These are phyloP conservation scores for Macadamia tetraphylla DNA, from an alignment of 164 flowering plant species.

Conservation along the genomic window DNA sequence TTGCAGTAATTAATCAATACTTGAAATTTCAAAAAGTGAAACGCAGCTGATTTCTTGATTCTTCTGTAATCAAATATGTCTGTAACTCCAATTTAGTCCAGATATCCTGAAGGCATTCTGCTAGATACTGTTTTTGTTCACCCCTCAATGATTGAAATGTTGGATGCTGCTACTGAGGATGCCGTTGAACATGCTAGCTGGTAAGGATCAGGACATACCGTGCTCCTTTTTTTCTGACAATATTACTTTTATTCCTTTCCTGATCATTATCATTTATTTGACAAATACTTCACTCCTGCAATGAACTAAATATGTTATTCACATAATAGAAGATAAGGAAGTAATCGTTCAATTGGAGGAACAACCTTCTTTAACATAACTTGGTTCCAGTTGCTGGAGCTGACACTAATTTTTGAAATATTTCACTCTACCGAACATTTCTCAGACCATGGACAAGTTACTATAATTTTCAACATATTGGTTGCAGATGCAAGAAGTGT, in stretches of 20 bases:
- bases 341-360: background rate
- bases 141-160: conserved; percentile 79
- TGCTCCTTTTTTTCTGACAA: background rate
- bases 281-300: background rate
- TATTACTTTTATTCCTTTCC: background rate
- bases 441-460: too few relatives aligned
- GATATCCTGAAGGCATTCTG: conserved; percentile 90
- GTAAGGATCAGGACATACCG: conserved; percentile 32
- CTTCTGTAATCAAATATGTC: conserved; percentile 9
- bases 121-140: conserved; percentile 71
- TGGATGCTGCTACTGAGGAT: conserved; percentile 86
- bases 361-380: background rate
- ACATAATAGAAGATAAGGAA: background rate
- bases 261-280: background rate
- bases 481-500: too few relatives aligned
- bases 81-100: conserved; percentile 61
- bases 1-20: background rate
- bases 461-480: too few relatives aligned
- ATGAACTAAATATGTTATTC: background rate
- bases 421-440: background rate
- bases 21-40: background rate
- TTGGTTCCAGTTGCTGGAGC: background rate
- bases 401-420: background rate
- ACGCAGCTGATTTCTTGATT: background rate
- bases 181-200: conserved; percentile 78